A percentile compares a stretch with the other conserved stretches of the same genome.
Evolutionary conservation across 768 basidiomycete genomes (phyloP).

Genomic region (Pisolithus sp.): DNA sequence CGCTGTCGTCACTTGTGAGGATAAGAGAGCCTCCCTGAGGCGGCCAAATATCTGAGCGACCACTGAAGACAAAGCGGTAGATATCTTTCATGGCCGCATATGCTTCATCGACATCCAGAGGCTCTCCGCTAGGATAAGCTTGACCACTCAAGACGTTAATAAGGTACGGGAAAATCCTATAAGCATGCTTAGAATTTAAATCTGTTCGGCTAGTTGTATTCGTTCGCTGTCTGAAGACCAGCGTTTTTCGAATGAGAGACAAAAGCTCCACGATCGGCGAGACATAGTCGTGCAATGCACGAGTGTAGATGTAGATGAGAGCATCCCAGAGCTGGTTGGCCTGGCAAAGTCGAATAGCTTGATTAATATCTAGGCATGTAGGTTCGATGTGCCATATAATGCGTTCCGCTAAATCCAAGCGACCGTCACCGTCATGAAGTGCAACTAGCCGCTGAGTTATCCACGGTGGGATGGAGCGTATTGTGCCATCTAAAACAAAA

Average conservation of each 20-base stretch:
- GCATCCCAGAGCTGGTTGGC: constrained; percentile 84
- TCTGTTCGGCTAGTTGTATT: constrained; percentile 6
- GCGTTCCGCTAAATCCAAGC: constrained; percentile 74
- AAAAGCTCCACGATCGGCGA: constrained; percentile 85
- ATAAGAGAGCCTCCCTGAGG: constrained; percentile 68
- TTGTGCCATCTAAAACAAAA: constrained; percentile 68
- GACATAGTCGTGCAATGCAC: constrained; percentile 82
- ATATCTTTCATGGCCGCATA: constrained; percentile 62
- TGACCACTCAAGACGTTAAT: constrained; percentile 75
- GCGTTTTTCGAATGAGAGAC: constrained; percentile 54
- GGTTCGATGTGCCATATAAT: constrained; percentile 98
- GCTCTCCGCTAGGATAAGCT: constrained; percentile 79
- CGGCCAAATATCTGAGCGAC: constrained; percentile 76
- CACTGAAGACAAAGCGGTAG: constrained; percentile 81
- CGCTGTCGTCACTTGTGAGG: constrained; percentile 69
- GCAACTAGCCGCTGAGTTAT: constrained; percentile 82
- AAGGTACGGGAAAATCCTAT: constrained; percentile 89
- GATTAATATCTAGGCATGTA: constrained; percentile 84
- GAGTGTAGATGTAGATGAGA: constrained; percentile 88
- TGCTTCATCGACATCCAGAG: constrained; percentile 59
- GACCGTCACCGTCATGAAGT: constrained; percentile 63
- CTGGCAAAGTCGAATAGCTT: constrained; percentile 83
- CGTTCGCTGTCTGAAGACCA: background rate
- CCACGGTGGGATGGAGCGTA: constrained; percentile 74
- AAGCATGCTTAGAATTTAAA: constrained; percentile 57